phyloP scores from a whole-genome alignment of 768 basidiomycete species.

The Harrya chromipes region DNA sequence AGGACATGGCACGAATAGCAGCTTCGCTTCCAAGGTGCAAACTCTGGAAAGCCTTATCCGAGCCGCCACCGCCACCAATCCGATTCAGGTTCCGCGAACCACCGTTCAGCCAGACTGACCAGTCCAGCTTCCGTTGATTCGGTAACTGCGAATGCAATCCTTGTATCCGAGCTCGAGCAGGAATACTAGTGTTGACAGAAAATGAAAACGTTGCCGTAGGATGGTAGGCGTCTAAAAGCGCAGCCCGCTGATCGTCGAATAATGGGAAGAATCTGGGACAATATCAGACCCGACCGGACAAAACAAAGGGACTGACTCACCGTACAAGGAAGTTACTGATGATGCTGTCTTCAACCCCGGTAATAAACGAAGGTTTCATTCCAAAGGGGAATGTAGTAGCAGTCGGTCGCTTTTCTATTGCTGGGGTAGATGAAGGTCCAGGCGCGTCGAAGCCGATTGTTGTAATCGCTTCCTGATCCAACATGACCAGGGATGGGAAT shows the following conservation, averaged over 20 bases:
- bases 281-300: conserved; percentile 3
- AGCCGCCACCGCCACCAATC: conserved; percentile 55
- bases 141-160: conserved; percentile 69
- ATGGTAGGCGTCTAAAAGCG: conserved; percentile 72
- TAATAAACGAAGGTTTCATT: conserved; percentile 71
- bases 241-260: conserved; percentile 74
- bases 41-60: conserved; percentile 60
- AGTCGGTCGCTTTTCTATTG: conserved; percentile 40
- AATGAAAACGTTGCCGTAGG: conserved; percentile 89
- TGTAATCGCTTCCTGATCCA: conserved; percentile 79
- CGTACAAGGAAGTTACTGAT: conserved; percentile 77
- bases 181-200: conserved; percentile 80
- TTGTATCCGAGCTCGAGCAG: conserved; percentile 70
- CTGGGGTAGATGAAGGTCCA: conserved; percentile 44
- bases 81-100: conserved; percentile 78
- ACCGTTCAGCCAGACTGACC: conserved; percentile 63
- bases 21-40: conserved; percentile 71
- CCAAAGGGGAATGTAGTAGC: conserved; percentile 76
- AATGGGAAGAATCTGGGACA: conserved; percentile 71
- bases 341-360: conserved; percentile 64
- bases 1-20: conserved; percentile 54
- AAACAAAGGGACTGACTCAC: conserved; percentile 39
- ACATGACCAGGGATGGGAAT: conserved; percentile 76
- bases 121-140: conserved; percentile 79
- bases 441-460: conserved; percentile 78